A percentile compares a stretch with the other conserved stretches of the same genome.
These are phyloP conservation scores for Apiotrichum gamsii DNA, from an alignment of 1,284 basidiomycete genomes.

Conservation along the genomic window DNA sequence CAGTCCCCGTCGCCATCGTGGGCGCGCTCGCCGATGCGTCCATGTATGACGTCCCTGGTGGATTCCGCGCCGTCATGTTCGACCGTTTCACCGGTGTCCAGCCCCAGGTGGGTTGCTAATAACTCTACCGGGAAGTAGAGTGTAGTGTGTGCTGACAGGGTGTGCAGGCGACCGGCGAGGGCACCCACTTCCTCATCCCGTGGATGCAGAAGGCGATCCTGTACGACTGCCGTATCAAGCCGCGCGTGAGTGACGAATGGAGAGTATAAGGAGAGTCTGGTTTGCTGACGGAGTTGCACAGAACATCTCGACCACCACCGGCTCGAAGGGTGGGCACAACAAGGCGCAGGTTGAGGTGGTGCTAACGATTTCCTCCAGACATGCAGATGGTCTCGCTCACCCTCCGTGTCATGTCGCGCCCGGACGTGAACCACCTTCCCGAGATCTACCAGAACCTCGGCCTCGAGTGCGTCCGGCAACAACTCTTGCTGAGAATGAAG, in stretches of 20 bases:
- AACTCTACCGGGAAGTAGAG: not conserved
- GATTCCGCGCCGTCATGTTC: slow-evolving; percentile 95
- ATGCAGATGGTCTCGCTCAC: slow-evolving; percentile 98
- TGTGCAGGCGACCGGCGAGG: slow-evolving; percentile 71
- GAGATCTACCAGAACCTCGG: slow-evolving; percentile 95
- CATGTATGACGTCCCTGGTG: slow-evolving; percentile 83
- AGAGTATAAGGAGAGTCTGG: too few relatives aligned
- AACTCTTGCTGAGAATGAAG: not conserved
- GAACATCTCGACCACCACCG: slow-evolving; percentile 75
- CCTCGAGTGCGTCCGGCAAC: slow-evolving; percentile 62
- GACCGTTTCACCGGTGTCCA: slow-evolving; percentile 93
- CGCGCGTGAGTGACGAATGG: slow-evolving; percentile 49
- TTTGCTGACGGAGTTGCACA: slow-evolving; percentile 50
- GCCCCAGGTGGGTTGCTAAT: slow-evolving; percentile 54
- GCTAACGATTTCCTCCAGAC: slow-evolving; percentile 48
- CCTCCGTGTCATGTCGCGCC: slow-evolving; percentile 88
- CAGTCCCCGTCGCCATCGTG: slow-evolving; percentile 71
- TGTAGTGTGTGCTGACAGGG: not conserved
- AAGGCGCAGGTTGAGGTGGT: too few relatives aligned
- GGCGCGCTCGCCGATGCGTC: slow-evolving; percentile 64
- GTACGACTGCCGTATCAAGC: slow-evolving; percentile 97
- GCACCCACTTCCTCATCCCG: slow-evolving; percentile 95
- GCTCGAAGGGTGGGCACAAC: slow-evolving; percentile 33
- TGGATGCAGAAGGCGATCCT: slow-evolving; percentile 94
- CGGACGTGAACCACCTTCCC: slow-evolving; percentile 79